These are phyloP conservation scores for Trichosporon sp. DNA, from an alignment of 1,284 basidiomycete species.

Conservation along the genomic window DNA sequence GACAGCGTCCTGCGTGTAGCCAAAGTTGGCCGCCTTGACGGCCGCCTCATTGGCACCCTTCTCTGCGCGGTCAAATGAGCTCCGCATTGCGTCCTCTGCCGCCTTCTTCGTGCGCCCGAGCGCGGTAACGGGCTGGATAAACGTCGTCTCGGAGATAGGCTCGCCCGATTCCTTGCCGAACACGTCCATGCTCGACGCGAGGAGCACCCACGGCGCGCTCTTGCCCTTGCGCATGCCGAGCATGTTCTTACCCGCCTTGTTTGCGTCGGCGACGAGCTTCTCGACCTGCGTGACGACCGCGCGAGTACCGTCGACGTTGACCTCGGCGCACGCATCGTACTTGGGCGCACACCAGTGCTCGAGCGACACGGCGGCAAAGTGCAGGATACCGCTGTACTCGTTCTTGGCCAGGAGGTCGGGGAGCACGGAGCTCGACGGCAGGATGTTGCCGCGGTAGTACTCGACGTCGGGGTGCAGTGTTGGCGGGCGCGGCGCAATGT, in stretches of 20 bases:
- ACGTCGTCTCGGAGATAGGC: conserved; percentile 19
- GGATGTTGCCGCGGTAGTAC: conserved; percentile 21
- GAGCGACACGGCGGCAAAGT: conserved; percentile 41
- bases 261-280: not conserved
- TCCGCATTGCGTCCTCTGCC: conserved; percentile 28
- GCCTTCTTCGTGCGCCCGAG: conserved; percentile 38
- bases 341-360: conserved; percentile 39
- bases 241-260: not conserved
- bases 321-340: conserved; percentile 29
- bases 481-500: conserved; percentile 24
- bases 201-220: conserved; percentile 38
- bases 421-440: conserved; percentile 20
- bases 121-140: conserved; percentile 21
- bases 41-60: not conserved
- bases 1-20: not conserved
- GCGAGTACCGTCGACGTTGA: conserved; percentile 37
- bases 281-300: conserved; percentile 28
- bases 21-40: not conserved
- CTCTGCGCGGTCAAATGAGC: conserved; percentile 6
- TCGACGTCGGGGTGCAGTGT: conserved; percentile 19
- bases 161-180: conserved; percentile 21
- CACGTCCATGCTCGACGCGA: conserved; percentile 39
- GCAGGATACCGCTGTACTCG: conserved; percentile 36
- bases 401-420: conserved; percentile 14
- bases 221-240: conserved; percentile 3